Percentiles rank a stretch among this genome's conserved stretches.
Evolutionary conservation across 2,329 filamentous ascomycete species (phyloP).

Genomic region (Pseudocercospora musae): DNA sequence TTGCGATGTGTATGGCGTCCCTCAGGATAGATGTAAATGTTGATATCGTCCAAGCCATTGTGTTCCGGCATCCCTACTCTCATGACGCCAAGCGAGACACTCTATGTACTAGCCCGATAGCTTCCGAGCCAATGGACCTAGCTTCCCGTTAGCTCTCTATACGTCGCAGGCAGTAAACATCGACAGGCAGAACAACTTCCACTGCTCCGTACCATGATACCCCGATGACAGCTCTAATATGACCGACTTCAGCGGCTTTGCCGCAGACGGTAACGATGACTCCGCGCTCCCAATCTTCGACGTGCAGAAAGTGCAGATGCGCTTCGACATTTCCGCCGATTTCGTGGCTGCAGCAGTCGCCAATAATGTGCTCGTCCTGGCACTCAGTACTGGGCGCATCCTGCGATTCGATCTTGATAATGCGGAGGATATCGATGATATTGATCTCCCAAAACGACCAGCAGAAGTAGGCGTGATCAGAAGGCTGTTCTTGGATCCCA

Average conservation of each 20-base stretch:
- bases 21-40: too few species aligned
- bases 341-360: constrained; percentile 96
- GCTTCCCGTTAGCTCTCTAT: neutral
- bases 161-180: neutral
- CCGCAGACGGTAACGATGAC: constrained; percentile 39
- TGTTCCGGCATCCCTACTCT: too few species aligned
- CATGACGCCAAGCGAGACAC: neutral
- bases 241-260: constrained; percentile 26
- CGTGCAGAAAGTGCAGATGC: constrained; percentile 85
- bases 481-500: constrained; percentile 95
- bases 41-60: too few species aligned
- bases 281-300: constrained; percentile 83
- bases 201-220: neutral
- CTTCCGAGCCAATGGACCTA: neutral
- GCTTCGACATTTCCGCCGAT: constrained; percentile 90
- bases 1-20: too few species aligned
- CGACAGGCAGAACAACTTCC: neutral
- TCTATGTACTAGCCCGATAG: neutral
- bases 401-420: constrained; percentile 91
- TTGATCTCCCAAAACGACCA: constrained; percentile 91
- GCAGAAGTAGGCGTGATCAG: constrained; percentile 89
- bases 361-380: constrained; percentile 92
- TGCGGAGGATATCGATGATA: constrained; percentile 95
- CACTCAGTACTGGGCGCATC: constrained; percentile 87
- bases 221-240: constrained; percentile 15